Evolutionary conservation across 345 rosid genomes (phyloP).

Genomic region (Brassica incana): DNA sequence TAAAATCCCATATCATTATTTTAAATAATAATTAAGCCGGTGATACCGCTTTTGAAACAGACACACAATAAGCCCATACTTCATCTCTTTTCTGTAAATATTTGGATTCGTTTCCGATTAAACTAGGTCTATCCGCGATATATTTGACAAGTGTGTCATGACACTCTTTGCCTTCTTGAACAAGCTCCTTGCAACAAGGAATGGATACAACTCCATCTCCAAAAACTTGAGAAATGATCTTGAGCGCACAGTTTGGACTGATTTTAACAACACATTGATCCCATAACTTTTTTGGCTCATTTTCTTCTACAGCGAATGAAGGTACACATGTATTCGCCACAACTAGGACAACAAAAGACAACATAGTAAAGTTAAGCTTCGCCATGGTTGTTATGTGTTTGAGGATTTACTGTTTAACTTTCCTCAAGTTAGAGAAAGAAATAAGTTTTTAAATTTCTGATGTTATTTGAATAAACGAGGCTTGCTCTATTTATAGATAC

Average conservation of each 20-base stretch:
- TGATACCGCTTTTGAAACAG: background rate
- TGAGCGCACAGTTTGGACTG: background rate
- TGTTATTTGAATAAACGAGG: background rate
- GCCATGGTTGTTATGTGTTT: background rate
- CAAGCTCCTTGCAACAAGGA: background rate
- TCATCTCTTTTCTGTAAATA: conserved; percentile 1
- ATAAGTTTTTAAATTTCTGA: background rate
- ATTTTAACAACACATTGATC: background rate
- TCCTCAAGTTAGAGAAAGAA: background rate
- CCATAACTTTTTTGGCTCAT: background rate
- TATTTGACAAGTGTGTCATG: background rate
- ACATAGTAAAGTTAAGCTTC: background rate
- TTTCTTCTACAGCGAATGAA: background rate
- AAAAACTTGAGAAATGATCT: background rate
- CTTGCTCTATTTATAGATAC: background rate
- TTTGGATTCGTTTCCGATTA: background rate
- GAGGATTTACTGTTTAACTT: background rate
- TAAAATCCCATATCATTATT: background rate
- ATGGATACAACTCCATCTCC: background rate
- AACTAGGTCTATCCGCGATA: background rate
- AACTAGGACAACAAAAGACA: background rate
- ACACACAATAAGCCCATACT: background rate
- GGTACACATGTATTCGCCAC: background rate
- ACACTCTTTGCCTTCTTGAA: background rate
- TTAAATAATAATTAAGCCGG: background rate